Percentiles rank a stretch among this genome's conserved stretches.
phyloP scores from a whole-genome alignment of 1,284 basidiomycete genomes.

The Moesziomyces aphidis region DNA sequence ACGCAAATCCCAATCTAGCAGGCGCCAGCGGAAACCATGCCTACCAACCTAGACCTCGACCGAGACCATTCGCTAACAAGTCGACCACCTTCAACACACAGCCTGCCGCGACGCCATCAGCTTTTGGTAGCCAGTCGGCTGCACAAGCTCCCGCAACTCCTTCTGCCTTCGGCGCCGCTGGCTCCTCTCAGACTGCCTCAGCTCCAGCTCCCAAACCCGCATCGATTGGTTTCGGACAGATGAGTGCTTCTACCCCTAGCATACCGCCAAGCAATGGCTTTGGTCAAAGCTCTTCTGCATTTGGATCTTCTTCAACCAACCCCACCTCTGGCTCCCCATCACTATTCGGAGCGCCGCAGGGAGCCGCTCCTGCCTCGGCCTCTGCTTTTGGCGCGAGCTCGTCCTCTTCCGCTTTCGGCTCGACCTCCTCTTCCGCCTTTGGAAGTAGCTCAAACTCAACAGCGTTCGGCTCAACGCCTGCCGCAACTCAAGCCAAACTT shows the following conservation, averaged over 20 bases:
- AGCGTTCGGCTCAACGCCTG: conserved; percentile 14
- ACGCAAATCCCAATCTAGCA: not conserved
- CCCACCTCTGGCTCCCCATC: not conserved
- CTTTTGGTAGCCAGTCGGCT: not conserved
- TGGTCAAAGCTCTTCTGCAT: conserved; percentile 13
- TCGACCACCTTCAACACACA: conserved; percentile 34
- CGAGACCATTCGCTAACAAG: conserved; percentile 33
- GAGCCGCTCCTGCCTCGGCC: not conserved
- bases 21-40: conserved; percentile 13
- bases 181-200: not conserved
- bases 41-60: conserved; percentile 23
- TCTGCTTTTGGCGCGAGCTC: not conserved
- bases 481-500: conserved; percentile 4
- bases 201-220: not conserved
- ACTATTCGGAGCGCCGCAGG: no score
- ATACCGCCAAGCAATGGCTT: conserved; percentile 8
- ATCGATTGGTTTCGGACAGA: conserved; percentile 7
- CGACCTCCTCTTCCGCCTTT: conserved; percentile 19
- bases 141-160: not conserved
- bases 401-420: conserved; percentile 24
- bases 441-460: conserved; percentile 1
- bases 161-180: conserved; percentile 5
- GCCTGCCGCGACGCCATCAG: not conserved
- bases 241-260: conserved; percentile 10
- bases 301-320: conserved; percentile 4